phyloP scores from a whole-genome alignment of 208 protist species.

The Eutreptiella sp. region DNA sequence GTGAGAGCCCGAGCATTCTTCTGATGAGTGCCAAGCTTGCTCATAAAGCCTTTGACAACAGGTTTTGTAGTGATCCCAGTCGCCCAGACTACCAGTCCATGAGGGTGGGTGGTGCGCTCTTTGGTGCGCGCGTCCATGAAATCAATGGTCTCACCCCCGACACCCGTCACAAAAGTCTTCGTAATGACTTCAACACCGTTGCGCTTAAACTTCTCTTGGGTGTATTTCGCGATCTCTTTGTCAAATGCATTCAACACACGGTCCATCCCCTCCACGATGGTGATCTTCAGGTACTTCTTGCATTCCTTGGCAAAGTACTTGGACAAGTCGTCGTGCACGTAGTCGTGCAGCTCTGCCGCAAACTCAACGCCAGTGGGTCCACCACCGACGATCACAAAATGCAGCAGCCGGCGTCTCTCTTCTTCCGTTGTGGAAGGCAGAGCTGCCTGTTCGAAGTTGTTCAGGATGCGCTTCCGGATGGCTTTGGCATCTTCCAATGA shows the following conservation, averaged over 20 bases:
- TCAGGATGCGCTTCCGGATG: constrained; percentile 76
- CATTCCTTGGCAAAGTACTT: constrained; percentile 55
- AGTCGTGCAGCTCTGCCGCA: constrained; percentile 72
- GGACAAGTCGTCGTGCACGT: constrained; percentile 69
- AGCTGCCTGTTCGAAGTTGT: constrained; percentile 81
- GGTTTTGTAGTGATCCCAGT: constrained; percentile 67
- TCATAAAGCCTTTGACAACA: constrained; percentile 59
- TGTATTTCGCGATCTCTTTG: constrained; percentile 62
- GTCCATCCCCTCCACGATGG: constrained; percentile 66
- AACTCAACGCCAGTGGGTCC: constrained; percentile 79
- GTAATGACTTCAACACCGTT: constrained; percentile 64
- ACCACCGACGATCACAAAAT: constrained; percentile 79
- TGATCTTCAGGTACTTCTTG: constrained; percentile 62
- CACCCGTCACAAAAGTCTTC: constrained; percentile 59
- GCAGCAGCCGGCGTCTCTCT: constrained; percentile 66
- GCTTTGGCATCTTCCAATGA: no score
- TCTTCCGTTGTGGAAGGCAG: constrained; percentile 62
- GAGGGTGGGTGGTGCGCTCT: not conserved
- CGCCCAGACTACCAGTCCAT: constrained; percentile 71
- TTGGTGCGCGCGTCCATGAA: not conserved
- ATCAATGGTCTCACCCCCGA: constrained; percentile 52
- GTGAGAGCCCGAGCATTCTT: constrained; percentile 60
- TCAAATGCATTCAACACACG: constrained; percentile 79
- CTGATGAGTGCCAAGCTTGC: constrained; percentile 57
- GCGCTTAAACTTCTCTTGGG: constrained; percentile 50